Evolutionary conservation across 805 yeast genomes (phyloP), one percentile per base, ranked within the genome.

Genomic region (Limtongia smithiae): DNA sequence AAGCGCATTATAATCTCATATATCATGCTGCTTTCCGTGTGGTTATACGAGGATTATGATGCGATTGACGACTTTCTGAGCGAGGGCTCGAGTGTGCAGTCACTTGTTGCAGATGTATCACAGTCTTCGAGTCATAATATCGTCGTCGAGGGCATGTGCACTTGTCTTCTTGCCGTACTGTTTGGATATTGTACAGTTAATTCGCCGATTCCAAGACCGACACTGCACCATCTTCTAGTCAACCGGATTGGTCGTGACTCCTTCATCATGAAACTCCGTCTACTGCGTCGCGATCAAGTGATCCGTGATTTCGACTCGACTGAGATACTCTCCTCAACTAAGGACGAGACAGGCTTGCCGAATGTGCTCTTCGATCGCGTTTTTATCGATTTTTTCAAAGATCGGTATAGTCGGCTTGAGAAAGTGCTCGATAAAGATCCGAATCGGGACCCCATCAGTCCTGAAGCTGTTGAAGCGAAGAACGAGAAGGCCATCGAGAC

Each of bases 271-370:
- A 82, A 83, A 57, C 75, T 91, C 3, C 79, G 79, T 43, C 87
- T 85, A 61, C 81, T 93, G 59, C 79, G 81, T 54, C 85, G 84
- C 40, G 71, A 74, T 49, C 64, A 76, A 0, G 60, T 68, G 5
- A 80, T 88, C 60, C 72, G 76, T 8, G 75, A 78, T 46, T 83
- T 78, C 55, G 79, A 76, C n/a, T 75, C 73, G 3, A 74, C 74
- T 1, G 69, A 71, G 20, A 69, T 78, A 24, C 65, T 78, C 21
- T 70, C 72, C 15, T 78, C 82, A 1, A 71, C 72, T 3, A 75
- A 77, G 54, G 96, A 88, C 63, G 82, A 80, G 2, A 81, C 95
- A 1, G 98, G 98, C 1, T 74, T 91, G 36, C 98, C 97, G 0
- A 79, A 80, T 50, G 84, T 91, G 1, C 88, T 77, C 60, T 83